Evolutionary conservation across 805 yeast species (phyloP).

Genomic region (Wickerhamomyces xylosicus): DNA sequence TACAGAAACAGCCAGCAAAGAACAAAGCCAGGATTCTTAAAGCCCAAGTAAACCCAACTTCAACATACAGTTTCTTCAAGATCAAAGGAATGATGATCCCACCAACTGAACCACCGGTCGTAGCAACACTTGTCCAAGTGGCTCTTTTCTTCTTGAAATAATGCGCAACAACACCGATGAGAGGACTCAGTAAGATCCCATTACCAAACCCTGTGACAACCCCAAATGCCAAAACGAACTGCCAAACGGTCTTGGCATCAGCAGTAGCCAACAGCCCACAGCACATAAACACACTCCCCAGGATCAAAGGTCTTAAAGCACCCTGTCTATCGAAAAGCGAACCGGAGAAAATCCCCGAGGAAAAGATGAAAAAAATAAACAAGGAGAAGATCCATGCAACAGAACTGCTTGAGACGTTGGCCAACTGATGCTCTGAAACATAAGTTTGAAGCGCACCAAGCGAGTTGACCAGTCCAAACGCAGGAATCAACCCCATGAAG

Average conservation of each 20-base stretch:
- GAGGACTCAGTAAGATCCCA: slow-evolving; percentile 50
- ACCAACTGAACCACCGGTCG: slow-evolving; percentile 47
- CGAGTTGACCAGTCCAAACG: slow-evolving; percentile 50
- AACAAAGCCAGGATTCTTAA: slow-evolving; percentile 42
- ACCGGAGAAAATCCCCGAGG: slow-evolving; percentile 46
- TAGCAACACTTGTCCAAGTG: slow-evolving; percentile 38
- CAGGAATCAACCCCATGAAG: slow-evolving; percentile 47
- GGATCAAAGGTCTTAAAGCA: slow-evolving; percentile 30
- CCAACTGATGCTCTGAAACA: slow-evolving; percentile 43
- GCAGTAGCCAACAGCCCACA: slow-evolving; percentile 50
- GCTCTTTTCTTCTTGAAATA: slow-evolving; percentile 58
- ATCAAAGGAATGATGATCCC: slow-evolving; percentile 47
- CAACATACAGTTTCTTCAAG: slow-evolving; percentile 36
- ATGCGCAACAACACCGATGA: slow-evolving; percentile 52
- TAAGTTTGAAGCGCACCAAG: slow-evolving; percentile 62
- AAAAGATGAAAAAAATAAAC: slow-evolving; percentile 39
- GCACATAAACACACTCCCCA: slow-evolving; percentile 35
- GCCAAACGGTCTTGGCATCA: slow-evolving; percentile 41
- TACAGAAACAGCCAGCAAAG: slow-evolving; percentile 27
- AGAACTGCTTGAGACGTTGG: slow-evolving; percentile 34
- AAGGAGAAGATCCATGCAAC: slow-evolving; percentile 63
- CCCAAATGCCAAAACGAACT: slow-evolving; percentile 52
- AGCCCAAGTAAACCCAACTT: slow-evolving; percentile 53
- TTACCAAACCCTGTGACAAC: slow-evolving; percentile 47
- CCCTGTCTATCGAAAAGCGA: slow-evolving; percentile 58